These are phyloP conservation scores for Fusarium sp. DNA, from an alignment of 2,329 filamentous ascomycete species.

Conservation along the genomic window DNA sequence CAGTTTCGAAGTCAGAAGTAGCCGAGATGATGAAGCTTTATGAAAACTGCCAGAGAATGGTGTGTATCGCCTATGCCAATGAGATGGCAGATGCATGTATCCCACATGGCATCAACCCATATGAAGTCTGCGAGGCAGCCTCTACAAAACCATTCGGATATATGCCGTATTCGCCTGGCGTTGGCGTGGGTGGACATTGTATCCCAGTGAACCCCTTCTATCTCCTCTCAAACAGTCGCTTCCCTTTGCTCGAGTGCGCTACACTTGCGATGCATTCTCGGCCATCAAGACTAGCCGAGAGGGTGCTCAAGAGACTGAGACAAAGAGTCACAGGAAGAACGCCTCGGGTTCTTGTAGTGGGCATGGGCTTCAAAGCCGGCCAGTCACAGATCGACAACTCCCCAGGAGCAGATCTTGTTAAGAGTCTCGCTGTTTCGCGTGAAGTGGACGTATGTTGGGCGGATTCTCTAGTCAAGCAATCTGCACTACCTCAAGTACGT, in stretches of 20 bases:
- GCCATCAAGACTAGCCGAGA: constrained; percentile 49
- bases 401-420: constrained; percentile 53
- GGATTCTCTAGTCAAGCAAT: constrained; percentile 53
- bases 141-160: constrained; percentile 62
- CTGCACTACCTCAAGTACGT: constrained; percentile 49
- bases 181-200: constrained; percentile 64
- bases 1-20: constrained; percentile 60
- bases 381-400: constrained; percentile 57
- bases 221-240: constrained; percentile 55
- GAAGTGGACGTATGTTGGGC: constrained; percentile 52
- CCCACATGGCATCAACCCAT: constrained; percentile 55
- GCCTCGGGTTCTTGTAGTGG: constrained; percentile 52
- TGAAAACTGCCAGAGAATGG: constrained; percentile 65
- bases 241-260: constrained; percentile 56
- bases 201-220: constrained; percentile 65
- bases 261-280: constrained; percentile 53
- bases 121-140: constrained; percentile 59
- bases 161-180: constrained; percentile 54
- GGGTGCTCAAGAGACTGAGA: constrained; percentile 41
- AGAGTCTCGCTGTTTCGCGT: constrained; percentile 45
- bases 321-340: constrained; percentile 3
- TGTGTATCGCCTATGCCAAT: constrained; percentile 63
- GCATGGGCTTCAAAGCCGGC: constrained; percentile 59
- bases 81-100: constrained; percentile 63
- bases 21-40: constrained; percentile 66